Conservation (phyloP, 495 filamentous ascomycete genomes). For the Aspergillus steynii region DNA sequence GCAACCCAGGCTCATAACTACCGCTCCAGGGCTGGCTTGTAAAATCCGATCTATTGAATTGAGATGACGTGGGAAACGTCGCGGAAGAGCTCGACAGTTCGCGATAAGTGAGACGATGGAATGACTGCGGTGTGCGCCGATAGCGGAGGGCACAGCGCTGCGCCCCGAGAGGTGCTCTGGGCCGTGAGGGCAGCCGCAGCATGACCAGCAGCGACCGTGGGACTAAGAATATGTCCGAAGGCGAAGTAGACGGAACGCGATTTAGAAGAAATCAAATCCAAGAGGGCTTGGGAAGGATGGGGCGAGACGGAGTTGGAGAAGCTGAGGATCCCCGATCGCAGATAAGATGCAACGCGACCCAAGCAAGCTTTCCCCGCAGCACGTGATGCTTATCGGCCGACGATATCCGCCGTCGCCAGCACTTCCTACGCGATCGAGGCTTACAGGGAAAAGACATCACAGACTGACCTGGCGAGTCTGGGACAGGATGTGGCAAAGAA, state of each 20-base stretch:
- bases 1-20: conserved; percentile 71
- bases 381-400: conserved; percentile 24
- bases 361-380: conserved; percentile 26
- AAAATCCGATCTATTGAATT: conserved; percentile 65
- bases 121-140: conserved; percentile 19
- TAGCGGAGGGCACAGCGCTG: conserved; percentile 22
- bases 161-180: conserved; percentile 13
- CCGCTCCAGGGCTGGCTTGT: conserved; percentile 66
- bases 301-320: conserved; percentile 6
- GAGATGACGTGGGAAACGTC: conserved; percentile 44
- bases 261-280: neutral
- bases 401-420: conserved; percentile 6
- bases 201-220: conserved; percentile 19
- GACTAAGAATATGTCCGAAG: neutral
- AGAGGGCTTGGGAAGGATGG: neutral
- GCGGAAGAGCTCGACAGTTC: conserved; percentile 32
- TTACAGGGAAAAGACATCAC: neutral
- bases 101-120: conserved; percentile 15
- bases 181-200: conserved; percentile 26
- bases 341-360: conserved; percentile 15
- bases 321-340: conserved; percentile 4
- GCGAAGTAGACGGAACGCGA: neutral
- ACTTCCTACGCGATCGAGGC: no score
- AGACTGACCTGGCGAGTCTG: neutral
- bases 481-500: neutral